Evolutionary conservation across 352 stramenopile genomes (phyloP).

Genomic region (Phytophthora fragariaefolia): DNA sequence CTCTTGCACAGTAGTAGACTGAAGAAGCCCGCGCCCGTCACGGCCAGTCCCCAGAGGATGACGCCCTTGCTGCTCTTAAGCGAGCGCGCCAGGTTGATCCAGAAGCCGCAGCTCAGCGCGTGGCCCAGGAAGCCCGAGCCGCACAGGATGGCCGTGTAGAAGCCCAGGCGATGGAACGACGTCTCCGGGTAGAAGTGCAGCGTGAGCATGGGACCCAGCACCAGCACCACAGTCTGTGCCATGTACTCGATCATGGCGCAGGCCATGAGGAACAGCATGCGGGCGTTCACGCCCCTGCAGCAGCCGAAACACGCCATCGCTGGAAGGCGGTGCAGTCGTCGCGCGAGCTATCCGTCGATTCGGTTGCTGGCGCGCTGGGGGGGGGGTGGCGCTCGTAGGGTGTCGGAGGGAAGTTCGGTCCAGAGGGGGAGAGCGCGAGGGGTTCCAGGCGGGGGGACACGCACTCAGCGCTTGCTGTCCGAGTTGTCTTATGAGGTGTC

Average conservation of each 20-base stretch:
- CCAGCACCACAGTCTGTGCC: slow-evolving; percentile 71
- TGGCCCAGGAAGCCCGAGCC: slow-evolving; percentile 74
- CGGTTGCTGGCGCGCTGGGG: slow-evolving; percentile 15
- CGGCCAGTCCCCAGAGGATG: slow-evolving; percentile 79
- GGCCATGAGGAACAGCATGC: slow-evolving; percentile 81
- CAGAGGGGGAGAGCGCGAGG: neutral
- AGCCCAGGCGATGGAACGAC: slow-evolving; percentile 73
- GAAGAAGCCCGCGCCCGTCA: slow-evolving; percentile 73
- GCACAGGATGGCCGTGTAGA: slow-evolving; percentile 80
- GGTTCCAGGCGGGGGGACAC: neutral
- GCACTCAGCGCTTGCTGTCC: neutral
- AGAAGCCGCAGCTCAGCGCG: slow-evolving; percentile 74
- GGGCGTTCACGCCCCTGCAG: slow-evolving; percentile 73
- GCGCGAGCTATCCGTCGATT: slow-evolving; percentile 9
- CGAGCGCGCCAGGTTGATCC: slow-evolving; percentile 78
- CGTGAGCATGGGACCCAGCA: slow-evolving; percentile 74
- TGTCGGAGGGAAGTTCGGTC: neutral
- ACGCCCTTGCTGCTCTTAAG: slow-evolving; percentile 83
- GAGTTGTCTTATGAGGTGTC: slow-evolving; percentile 12
- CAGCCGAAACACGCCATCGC: slow-evolving; percentile 50
- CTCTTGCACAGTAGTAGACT: slow-evolving; percentile 81
- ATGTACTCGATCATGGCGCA: slow-evolving; percentile 85
- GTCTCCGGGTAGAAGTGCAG: slow-evolving; percentile 82
- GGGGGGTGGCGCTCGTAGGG: slow-evolving; percentile 1
- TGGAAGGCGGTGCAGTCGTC: too few species aligned